Base-by-base conservation (phyloP, 441 rosid species). In the Arabidopsis lyrata region DNA sequence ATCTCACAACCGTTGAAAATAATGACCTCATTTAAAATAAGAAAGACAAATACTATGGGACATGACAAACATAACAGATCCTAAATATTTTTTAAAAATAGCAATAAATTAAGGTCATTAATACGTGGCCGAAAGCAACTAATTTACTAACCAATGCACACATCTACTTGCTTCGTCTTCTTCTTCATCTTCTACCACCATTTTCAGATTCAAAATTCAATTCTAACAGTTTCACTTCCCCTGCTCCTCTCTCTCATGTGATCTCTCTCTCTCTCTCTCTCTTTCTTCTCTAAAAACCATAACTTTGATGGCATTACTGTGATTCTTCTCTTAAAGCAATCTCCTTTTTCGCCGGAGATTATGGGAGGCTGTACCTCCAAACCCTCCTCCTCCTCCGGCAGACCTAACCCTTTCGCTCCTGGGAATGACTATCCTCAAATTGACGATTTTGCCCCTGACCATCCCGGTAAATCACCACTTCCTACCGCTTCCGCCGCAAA, bases 301-400 rank as follows among this genome's bases (percentile, higher is more conserved):
- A 54, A 18, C 36, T 69, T 75, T 55, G 5, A 12, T 69, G 34
- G 36, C 75, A 63, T 63, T 62, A 13, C 65, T 69, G 27, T 63
- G 15, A 54, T 6, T 32, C 22, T 14, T 14, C 31, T 20, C 48
- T 1, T 13, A 52, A 52, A 34, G 20, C 0, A 1, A 47, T 13
- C n/a, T 67, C 50, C 9, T 35, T 15, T 35, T 52, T 48, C 71
- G 66, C 79, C 66, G 79, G 75, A 38, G 20, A 76, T 18, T n/a
- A 92, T 90, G 97, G 96, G 96, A 16, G 65, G 66, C 48, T 90
- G 97, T 83, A 81, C 85, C 16, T 92, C 97, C 6, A 92, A 87
- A 70, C 87, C 86, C 13, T 80, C 87, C 5, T 82, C 81, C 6
- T 64, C 45, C 66, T 63, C 79, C 71, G 71, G 47, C 6, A 86